Base-by-base conservation (phyloP, 139 green algal species). In the Coccomyxa sp. region DNA sequence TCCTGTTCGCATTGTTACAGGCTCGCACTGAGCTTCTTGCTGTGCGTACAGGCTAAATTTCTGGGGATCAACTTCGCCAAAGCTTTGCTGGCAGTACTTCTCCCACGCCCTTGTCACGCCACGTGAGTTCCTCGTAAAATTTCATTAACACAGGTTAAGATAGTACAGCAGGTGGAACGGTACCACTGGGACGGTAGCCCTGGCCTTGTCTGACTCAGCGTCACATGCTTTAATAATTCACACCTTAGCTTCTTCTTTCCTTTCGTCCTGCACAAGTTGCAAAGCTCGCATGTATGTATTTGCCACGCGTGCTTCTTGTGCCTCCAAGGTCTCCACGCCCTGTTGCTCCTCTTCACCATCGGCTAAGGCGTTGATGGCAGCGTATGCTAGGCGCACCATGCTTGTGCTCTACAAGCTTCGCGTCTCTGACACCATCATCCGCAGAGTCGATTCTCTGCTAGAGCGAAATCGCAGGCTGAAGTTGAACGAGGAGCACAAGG, bases 321-420 rank as follows among this genome's bases (percentile, higher is more conserved):
- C 81, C 74, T 84, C 81, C 23, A 84, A 58, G 13, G 81, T 84
- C 57, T 84, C 81, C 15, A 21, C 81, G 14, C 25, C 31, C 71
- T 21, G 25, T 78, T 21, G 23, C 71, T 30, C 14, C 23, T 21
- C 71, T 21, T 31, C 27, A 31, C 31, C 71, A 11, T 30, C 71
- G 25, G 10, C 27, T 30, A 21, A 9, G 14, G 30, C 71, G 27
- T 78, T 78, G 71, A 78, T 78, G 71, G 71, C 71, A 31, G 71
- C 71, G 38, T 51, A 51, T 51, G 38, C 38, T 11, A 51, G 38
- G 38, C 38, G 38, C 38, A 51, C 38, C 38, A 51, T 51, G 3
- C 38, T 51, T 51, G 38, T 51, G 38, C 38, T 51, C 38, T 51
- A 51, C 38, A 51, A 51, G 7, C 7, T 51, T 51, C 38, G 7